Percentiles rank a stretch among this genome's conserved stretches.
Conservation (phyloP, 1,139 yeast genomes). For the Yamadazyma kanchanaburiensis region DNA sequence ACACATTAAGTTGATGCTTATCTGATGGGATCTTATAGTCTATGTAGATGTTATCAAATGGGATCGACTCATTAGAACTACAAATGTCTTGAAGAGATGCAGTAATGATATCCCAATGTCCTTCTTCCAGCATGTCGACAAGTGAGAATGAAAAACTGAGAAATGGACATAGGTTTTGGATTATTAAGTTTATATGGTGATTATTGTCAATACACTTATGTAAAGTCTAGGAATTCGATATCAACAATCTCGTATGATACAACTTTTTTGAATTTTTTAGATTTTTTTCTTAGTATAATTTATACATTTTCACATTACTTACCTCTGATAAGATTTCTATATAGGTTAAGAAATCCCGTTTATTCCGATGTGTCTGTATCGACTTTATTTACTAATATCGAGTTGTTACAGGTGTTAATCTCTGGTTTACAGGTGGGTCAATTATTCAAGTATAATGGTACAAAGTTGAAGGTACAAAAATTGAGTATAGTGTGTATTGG, state of each 20-base stretch:
- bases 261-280: conserved; percentile 13
- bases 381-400: conserved; percentile 9
- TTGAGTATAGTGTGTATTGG: conserved; percentile 15
- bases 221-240: conserved; percentile 19
- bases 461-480: conserved; percentile 22
- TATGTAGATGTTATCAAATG: conserved; percentile 45
- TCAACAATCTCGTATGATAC: conserved; percentile 29
- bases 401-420: conserved; percentile 12
- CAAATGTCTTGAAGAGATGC: conserved; percentile 67
- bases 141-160: conserved; percentile 1
- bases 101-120: conserved; percentile 67
- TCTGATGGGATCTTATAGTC: conserved; percentile 17
- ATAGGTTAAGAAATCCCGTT: conserved; percentile 16
- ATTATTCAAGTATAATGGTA: conserved; percentile 14
- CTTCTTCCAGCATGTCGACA: conserved; percentile 21
- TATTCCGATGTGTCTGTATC: conserved; percentile 12
- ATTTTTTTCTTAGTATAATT: conserved; percentile 9
- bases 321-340: conserved; percentile 4
- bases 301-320: conserved; percentile 1
- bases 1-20: conserved; percentile 36
- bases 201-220: conserved; percentile 16
- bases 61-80: conserved; percentile 53
- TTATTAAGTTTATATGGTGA: conserved; percentile 4
- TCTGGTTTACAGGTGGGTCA: conserved; percentile 14
- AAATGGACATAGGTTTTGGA: not conserved